Evolutionary conservation across 768 basidiomycete species (phyloP).

Genomic region (Tulasnella sp.): DNA sequence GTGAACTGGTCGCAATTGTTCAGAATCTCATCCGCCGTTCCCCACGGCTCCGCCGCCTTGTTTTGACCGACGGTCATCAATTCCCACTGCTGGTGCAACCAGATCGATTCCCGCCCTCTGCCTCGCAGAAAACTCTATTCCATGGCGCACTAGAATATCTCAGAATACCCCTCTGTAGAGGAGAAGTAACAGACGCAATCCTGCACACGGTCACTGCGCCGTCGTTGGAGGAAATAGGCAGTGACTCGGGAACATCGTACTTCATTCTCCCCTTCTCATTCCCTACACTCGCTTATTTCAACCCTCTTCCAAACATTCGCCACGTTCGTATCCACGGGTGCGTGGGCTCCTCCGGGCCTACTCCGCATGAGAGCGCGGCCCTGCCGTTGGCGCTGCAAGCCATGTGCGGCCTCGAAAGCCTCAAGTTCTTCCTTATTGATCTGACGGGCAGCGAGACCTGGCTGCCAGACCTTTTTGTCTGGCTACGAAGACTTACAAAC

Average conservation of each 20-base stretch:
- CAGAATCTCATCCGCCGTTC: neutral
- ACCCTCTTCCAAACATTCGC: neutral
- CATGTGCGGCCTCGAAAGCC: neutral
- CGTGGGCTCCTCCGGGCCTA: neutral
- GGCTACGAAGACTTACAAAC: neutral
- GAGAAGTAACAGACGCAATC: neutral
- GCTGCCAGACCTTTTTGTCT: neutral
- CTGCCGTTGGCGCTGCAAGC: neutral
- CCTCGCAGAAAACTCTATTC: neutral
- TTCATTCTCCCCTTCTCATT: neutral
- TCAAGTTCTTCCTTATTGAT: neutral
- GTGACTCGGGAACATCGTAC: neutral
- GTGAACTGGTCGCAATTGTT: neutral
- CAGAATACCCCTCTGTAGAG: neutral
- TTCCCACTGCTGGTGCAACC: neutral
- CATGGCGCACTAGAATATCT: neutral
- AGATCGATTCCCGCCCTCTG: neutral
- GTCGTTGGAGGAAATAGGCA: neutral
- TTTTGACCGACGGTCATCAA: neutral
- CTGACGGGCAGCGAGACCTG: neutral
- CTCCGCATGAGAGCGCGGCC: neutral
- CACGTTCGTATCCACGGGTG: neutral
- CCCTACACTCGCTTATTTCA: neutral
- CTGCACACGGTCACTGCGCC: neutral
- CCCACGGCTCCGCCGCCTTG: neutral